Evolutionary conservation across 2,329 filamentous ascomycete species (phyloP), one percentile per base, ranked within the genome.

Genomic region (Juglanconis sp.): DNA sequence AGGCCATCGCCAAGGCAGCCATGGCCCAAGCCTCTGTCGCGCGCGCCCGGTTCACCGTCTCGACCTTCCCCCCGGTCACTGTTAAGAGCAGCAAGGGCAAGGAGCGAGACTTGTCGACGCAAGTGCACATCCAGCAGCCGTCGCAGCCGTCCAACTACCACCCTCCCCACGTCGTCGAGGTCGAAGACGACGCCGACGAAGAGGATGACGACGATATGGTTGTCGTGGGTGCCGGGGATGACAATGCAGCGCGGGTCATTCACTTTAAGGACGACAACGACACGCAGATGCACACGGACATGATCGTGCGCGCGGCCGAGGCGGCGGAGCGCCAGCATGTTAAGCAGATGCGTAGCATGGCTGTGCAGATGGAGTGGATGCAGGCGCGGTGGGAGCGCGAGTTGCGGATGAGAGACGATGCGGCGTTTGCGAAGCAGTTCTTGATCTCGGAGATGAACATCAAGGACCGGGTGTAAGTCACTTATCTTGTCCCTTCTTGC

Each of bases 321-420:
- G 79, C 82, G 53, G 86, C 88, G 50, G 87, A 92, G 68, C 85
- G 85, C 66, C 80, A 84, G 49, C 91, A 95, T 72, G 79, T 81
- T 68, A 87, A 87, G 73, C 91, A 96, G 76, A 78, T 97, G 56
- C 86, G 87, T 66, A 94, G 94, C 17, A 81, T 98, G 70, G 85
- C 86, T 56, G 90, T 95, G 76, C 93, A 98, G 76, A 94, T 98
- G 72, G 85, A 92, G 69, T 98, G 91, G 87, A 86, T 98, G 72
- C 87, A 92, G 68, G 91, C 91, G 2, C 86, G 89, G 56, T 90
- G 90, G 77, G 83, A 86, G 71, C 85, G 95, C 36, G 94, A 97
- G 74, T 86, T 91, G 67, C 85, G 84, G 54, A 88, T 98, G 75
- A 84, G 95, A 47, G 82, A 84, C 64, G 91, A 93, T 68, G 84